Evolutionary conservation across 139 green algal genomes (phyloP).

Genomic region (Auxenochlorella pyrenoidosa): DNA sequence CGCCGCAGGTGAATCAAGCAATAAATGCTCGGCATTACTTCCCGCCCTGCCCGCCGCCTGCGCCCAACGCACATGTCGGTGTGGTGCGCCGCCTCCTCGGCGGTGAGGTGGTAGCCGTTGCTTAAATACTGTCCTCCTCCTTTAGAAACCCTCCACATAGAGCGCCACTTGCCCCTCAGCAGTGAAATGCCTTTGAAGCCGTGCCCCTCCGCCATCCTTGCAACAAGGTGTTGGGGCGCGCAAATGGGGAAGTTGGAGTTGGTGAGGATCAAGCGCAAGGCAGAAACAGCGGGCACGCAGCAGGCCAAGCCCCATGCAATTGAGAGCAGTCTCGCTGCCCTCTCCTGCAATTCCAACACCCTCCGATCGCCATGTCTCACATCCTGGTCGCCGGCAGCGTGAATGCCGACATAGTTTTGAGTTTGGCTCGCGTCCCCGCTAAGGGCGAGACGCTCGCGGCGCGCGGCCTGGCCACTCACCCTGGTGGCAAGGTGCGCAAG

Average conservation of each 20-base stretch:
- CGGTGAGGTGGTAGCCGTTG: not conserved
- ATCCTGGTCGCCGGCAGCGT: slow-evolving; percentile 18
- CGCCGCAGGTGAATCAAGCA: too few species aligned
- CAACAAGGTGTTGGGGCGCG: too few species aligned
- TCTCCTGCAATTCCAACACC: too few species aligned
- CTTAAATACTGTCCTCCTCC: not conserved
- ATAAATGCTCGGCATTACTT: too few species aligned
- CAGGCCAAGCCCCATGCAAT: not conserved
- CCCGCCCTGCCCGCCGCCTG: not conserved
- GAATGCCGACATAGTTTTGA: slow-evolving; percentile 23
- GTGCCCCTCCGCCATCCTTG: not conserved
- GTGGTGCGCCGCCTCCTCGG: slow-evolving; percentile 22
- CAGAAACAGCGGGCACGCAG: not conserved
- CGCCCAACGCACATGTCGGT: not conserved
- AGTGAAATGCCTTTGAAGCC: not conserved
- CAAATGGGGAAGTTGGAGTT: too few species aligned
- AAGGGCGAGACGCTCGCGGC: slow-evolving; percentile 24
- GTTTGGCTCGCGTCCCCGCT: not conserved
- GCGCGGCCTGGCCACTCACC: not conserved
- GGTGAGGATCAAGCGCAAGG: too few species aligned
- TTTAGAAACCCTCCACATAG: not conserved
- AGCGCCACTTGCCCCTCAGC: not conserved
- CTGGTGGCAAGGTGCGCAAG: slow-evolving; percentile 15
- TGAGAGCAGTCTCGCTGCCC: too few species aligned
- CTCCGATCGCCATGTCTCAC: not conserved